Base-by-base conservation (phyloP, 805 yeast species). In the Metschnikowia borealis region DNA sequence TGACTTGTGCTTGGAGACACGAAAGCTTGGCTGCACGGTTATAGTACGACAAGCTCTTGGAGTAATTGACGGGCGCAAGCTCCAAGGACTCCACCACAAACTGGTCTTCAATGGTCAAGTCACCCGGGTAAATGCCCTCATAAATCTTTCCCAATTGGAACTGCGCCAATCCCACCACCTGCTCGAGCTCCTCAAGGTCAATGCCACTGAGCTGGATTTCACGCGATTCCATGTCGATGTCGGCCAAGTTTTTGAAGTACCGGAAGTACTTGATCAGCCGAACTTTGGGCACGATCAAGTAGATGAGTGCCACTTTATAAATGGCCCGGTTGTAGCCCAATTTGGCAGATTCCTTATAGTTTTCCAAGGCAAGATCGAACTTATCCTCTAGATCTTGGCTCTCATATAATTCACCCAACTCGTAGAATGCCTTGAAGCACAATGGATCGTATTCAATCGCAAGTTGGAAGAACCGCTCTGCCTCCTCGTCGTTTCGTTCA, bases 51-150 rank as follows among this genome's bases (percentile, higher is more conserved):
- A 74, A 65, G 45, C 74, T 68, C 57, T 71, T 71, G 29, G 74
- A 66, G 55, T 71, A 72, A 52, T 67, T 70, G n/a, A 74, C 75
- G 0, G 78, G 78, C 0, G 72, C 72, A 36, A 64, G 51, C 50
- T 69, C 68, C 38, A 72, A 57, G 2, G 71, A 63, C 43, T 63
- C 60, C 41, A 54, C 54, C 38, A 73, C 61, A 51, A 74, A 74
- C 31, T 62, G 69, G 53, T 69, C 73, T 2, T 70, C 72, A 5
- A 64, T 52, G 4, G 63, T 51, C 44, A 73, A 62, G 53, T 72
- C 75, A 4, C 75, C 76, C 5, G 78, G 77, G 54, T 73, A 74
- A 11, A 71, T 65, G 1, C 78, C 78, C 59, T 74, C 78, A 54
- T 71, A 71, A 37, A 74, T 64, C 48, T 65, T 65, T 3, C 76